These are phyloP conservation scores for Trypanosoma grayi DNA, from an alignment of 208 protist genomes.

Conservation along the genomic window DNA sequence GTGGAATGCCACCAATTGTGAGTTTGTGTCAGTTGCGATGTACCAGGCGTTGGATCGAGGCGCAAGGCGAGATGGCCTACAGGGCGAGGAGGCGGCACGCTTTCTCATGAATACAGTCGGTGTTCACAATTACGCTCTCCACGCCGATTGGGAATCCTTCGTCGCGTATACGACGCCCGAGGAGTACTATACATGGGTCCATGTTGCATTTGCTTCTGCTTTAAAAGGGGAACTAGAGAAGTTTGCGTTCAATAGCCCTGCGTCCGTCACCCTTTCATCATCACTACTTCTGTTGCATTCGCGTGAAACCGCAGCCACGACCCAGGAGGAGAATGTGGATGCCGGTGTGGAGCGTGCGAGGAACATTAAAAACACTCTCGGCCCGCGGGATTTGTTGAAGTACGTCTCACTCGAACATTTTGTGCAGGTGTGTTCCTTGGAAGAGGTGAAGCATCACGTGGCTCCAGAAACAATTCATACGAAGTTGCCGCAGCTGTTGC, in stretches of 20 bases:
- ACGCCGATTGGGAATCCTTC: conserved; percentile 43
- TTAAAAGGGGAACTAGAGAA: conserved; percentile 29
- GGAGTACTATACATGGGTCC: conserved; percentile 58
- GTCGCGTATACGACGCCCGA: conserved; percentile 39
- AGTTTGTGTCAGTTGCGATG: conserved; percentile 9
- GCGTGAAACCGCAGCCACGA: neutral
- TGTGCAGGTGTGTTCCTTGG: conserved; percentile 46
- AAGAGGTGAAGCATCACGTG: conserved; percentile 41
- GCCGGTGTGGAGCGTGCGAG: conserved; percentile 24
- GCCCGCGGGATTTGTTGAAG: conserved; percentile 40
- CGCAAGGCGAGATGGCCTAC: neutral
- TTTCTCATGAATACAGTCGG: conserved; percentile 39
- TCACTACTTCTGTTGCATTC: neutral
- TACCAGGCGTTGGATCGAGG: conserved; percentile 2
- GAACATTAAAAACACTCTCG: conserved; percentile 66
- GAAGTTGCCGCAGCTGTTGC: conserved; percentile 4
- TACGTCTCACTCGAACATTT: conserved; percentile 52
- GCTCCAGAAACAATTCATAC: conserved; percentile 28
- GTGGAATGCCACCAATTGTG: neutral
- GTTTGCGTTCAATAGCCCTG: neutral
- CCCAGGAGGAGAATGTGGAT: neutral
- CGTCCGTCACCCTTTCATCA: neutral
- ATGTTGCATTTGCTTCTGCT: conserved; percentile 40
- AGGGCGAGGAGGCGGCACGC: conserved; percentile 22
- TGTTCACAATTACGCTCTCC: conserved; percentile 52